Conservation (phyloP, 306 rosid genomes). For the Echinosophora koreensis region DNA sequence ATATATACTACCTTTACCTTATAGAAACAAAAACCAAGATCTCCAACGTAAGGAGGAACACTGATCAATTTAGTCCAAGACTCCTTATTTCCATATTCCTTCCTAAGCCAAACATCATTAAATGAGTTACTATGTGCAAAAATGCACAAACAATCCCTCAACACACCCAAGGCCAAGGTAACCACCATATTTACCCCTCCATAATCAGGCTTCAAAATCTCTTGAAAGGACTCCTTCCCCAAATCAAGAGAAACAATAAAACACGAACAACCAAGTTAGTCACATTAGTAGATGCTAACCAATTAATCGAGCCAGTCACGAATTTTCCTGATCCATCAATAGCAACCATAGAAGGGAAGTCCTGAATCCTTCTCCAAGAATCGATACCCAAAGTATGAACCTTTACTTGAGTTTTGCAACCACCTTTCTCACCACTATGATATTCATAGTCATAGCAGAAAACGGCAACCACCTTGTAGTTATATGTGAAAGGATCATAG, state of each 20-base stretch:
- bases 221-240: conserved; percentile 46
- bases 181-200: background rate
- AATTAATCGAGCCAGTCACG: conserved; percentile 50
- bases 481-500: conserved; percentile 35
- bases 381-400: conserved; percentile 38
- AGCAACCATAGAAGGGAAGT: conserved; percentile 15
- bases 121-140: background rate
- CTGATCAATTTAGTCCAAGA: conserved; percentile 51
- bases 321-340: conserved; percentile 17
- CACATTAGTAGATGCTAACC: background rate
- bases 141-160: conserved; percentile 45
- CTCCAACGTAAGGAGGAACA: background rate
- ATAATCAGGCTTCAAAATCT: conserved; percentile 46
- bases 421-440: no score
- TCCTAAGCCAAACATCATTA: conserved; percentile 50
- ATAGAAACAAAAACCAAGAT: no score
- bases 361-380: conserved; percentile 47
- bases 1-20: background rate
- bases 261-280: background rate
- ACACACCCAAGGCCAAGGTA: background rate
- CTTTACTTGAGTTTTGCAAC: conserved; percentile 4
- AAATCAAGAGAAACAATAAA: conserved; percentile 51
- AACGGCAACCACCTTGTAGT: conserved; percentile 48
- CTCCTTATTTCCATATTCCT: conserved; percentile 49
- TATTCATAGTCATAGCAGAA: background rate